Percentiles rank a stretch among this genome's conserved stretches.
These are phyloP conservation scores for Populus hybrid DNA, from an alignment of 441 rosid species.

Conservation along the genomic window DNA sequence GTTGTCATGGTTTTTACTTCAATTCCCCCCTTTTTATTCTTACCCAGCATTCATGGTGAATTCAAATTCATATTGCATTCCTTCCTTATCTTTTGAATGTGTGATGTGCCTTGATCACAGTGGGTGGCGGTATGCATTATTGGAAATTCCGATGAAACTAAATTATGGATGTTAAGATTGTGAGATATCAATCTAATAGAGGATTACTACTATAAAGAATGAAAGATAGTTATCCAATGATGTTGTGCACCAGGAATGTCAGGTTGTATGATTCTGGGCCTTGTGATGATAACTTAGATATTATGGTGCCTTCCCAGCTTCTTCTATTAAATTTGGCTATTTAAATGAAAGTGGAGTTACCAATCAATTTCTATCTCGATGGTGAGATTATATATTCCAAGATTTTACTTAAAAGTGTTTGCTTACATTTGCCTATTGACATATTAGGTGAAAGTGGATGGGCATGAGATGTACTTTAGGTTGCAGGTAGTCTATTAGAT, in stretches of 20 bases:
- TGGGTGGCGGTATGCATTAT: background rate
- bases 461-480: background rate
- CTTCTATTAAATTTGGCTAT: constrained; percentile 1
- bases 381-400: background rate
- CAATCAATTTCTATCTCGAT: background rate
- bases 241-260: background rate
- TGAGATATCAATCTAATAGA: background rate
- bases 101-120: background rate
- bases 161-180: background rate
- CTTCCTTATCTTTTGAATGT: background rate
- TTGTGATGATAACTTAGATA: background rate
- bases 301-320: background rate
- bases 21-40: background rate
- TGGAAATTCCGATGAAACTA: background rate
- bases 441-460: too few species aligned
- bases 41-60: background rate
- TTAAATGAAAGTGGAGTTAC: background rate
- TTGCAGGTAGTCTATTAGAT: background rate
- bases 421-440: background rate
- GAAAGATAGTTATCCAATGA: background rate
- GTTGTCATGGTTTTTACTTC: background rate
- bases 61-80: background rate
- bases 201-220: background rate
- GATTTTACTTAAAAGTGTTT: background rate
- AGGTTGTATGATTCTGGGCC: background rate